Evolutionary conservation across 2,329 filamentous ascomycete genomes (phyloP).

Genomic region (Talaromyces sp.): DNA sequence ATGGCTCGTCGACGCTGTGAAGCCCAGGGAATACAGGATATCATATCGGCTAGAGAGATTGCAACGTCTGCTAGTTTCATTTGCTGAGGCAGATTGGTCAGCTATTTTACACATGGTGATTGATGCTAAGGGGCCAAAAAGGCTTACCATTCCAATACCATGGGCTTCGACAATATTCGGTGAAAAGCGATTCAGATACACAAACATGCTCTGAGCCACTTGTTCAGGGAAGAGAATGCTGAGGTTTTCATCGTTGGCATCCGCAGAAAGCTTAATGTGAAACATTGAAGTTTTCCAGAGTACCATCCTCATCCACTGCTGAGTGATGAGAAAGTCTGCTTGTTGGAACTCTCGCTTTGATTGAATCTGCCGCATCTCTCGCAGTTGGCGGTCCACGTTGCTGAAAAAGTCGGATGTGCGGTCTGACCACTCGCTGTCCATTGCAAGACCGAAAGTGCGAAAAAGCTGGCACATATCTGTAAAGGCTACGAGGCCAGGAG

Average conservation of each 20-base stretch:
- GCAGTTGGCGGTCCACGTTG: conserved; percentile 1
- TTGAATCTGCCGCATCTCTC: conserved; percentile 6
- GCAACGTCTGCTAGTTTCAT: conserved; percentile 11
- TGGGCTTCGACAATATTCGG: conserved; percentile 11
- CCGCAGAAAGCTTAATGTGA: conserved; percentile 9
- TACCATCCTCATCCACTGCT: conserved; percentile 11
- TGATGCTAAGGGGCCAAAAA: background rate
- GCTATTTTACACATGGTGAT: background rate
- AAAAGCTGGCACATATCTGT: conserved; percentile 11
- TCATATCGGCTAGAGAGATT: conserved; percentile 10
- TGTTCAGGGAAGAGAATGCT: conserved; percentile 9
- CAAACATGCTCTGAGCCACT: conserved; percentile 6
- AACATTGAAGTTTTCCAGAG: conserved; percentile 12
- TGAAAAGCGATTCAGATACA: conserved; percentile 9
- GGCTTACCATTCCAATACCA: conserved; percentile 9
- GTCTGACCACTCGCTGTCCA: conserved; percentile 6
- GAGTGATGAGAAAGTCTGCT: conserved; percentile 11
- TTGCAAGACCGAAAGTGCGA: conserved; percentile 8
- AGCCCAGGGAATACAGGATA: conserved; percentile 9
- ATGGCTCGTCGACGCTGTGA: conserved; percentile 7
- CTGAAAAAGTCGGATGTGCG: conserved; percentile 8
- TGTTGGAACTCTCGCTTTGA: conserved; percentile 8
- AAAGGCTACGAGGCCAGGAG: conserved; percentile 7
- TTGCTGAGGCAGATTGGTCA: conserved; percentile 1
- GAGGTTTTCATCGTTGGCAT: conserved; percentile 8